These are phyloP conservation scores for Actinomortierella ambigua DNA, from an alignment of 371 early-diverging fungal genomes.

Conservation along the genomic window DNA sequence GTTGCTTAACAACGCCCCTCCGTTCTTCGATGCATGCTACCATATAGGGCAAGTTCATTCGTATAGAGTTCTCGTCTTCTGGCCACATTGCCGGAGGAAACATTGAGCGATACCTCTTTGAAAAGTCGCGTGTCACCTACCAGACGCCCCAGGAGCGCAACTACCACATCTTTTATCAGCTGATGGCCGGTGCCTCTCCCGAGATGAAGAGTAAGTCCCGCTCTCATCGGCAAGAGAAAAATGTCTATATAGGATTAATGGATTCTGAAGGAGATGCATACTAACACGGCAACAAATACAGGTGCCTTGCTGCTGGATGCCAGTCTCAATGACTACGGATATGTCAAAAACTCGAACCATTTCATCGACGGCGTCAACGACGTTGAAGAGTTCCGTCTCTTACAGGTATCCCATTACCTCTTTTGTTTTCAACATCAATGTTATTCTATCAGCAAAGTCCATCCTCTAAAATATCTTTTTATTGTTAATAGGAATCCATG, in stretches of 20 bases:
- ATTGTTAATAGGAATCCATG: conserved; percentile 76
- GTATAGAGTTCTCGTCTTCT: conserved; percentile 91
- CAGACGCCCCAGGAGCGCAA: conserved; percentile 93
- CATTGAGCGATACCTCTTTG: conserved; percentile 98
- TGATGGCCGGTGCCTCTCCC: conserved; percentile 83
- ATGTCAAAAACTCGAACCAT: conserved; percentile 82
- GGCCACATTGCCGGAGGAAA: conserved; percentile 96
- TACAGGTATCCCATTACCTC: conserved; percentile 56
- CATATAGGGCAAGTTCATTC: conserved; percentile 98
- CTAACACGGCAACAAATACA: conserved; percentile 12
- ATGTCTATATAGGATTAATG: no score
- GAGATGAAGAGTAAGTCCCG: conserved; percentile 58
- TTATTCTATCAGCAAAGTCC: no score
- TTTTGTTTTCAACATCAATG: background rate
- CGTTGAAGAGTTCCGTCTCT: conserved; percentile 77
- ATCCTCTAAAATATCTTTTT: no score
- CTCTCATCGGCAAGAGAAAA: no score
- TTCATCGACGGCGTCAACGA: conserved; percentile 96
- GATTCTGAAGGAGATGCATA: no score
- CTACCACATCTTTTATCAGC: conserved; percentile 99
- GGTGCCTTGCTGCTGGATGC: conserved; percentile 77
- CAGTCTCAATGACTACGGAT: conserved; percentile 78
- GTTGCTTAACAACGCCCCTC: background rate
- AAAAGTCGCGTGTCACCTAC: conserved; percentile 96
- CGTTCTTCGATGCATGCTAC: no score